Base-by-base conservation (phyloP, 225 moss, liverwort and hornwort species). In the Neckera pumila region DNA sequence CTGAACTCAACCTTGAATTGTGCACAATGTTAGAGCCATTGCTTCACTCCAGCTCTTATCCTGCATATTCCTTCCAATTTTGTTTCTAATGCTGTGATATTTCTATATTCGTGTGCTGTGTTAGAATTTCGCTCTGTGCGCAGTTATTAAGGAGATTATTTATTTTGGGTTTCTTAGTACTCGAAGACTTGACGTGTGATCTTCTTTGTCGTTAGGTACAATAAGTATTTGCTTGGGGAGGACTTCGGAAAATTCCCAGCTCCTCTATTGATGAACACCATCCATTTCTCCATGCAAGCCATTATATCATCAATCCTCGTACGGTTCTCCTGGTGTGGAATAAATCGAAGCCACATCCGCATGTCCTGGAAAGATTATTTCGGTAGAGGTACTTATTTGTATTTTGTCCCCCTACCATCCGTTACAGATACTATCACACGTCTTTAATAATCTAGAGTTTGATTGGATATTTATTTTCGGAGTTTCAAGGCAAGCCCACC, bases 201-300 rank as follows among this genome's bases (percentile, higher is more conserved):
- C 85, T 79, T 83, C 64, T 83, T 79, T 92, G 88, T 78, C 86
- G 59, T 87, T 91, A 99, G 98, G 92, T 99, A 99, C 88, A 99
- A 99, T 92, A 99, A 99, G 91, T 77, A 88, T 89, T 89, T 98
- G 89, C 42, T 98, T 91, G 98, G 98, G 79, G 90, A 95, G 84
- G 76, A 93, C 20, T 77, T 90, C 75, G 91, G 92, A 20, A 92
- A 95, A 76, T 99, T 99, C 88, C 99, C 99, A 76, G 96, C 97
- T 86, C 99, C 99, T 85, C 89, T 97, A 72, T 89, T 99, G 90
- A 99, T 99, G 99, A 97, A 96, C 83, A 96, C 96, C 67, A 95
- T 99, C 87, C 99, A 99, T 88, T 99, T 99, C 90, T 93, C 94
- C 67, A 95, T 99, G 96, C 99, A 99, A 96, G 97, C 94, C 87